These are phyloP conservation scores for Umbilicus rupestris DNA, from an alignment of 164 flowering plant species.

Conservation along the genomic window DNA sequence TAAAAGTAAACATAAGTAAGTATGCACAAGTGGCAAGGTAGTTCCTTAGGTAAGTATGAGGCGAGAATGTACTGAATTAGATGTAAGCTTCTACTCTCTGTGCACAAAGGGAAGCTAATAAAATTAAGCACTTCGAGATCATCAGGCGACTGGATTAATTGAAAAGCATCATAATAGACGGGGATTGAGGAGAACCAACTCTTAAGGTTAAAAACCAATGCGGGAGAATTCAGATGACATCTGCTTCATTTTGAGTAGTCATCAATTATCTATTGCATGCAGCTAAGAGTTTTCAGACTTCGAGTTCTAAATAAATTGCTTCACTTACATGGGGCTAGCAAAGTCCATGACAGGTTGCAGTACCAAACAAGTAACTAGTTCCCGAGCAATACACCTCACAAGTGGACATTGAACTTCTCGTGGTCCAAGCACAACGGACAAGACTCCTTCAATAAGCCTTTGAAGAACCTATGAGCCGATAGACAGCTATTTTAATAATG, in stretches of 20 bases:
- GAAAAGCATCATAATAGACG: no score
- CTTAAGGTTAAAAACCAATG: neutral
- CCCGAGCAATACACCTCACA: slow-evolving; percentile 70
- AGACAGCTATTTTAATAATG: slow-evolving; percentile 3
- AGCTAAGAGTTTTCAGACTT: neutral
- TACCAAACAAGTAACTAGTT: slow-evolving; percentile 82
- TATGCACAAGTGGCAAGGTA: no score
- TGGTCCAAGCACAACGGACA: slow-evolving; percentile 70
- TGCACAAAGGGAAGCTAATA: no score
- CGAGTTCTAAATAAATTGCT: neutral
- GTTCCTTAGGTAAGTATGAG: no score
- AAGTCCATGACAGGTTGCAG: slow-evolving; percentile 84
- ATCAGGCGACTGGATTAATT: no score
- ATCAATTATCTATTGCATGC: neutral
- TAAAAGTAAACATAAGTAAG: neutral
- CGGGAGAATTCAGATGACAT: neutral
- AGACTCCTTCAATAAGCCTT: slow-evolving; percentile 61
- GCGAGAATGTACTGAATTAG: no score
- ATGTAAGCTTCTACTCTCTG: no score
- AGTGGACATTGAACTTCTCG: slow-evolving; percentile 86
- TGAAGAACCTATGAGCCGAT: slow-evolving; percentile 59
- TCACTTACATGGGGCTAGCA: slow-evolving; percentile 75
- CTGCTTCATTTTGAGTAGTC: neutral
- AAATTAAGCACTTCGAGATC: no score
- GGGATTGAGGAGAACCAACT: no score